Base-by-base conservation (phyloP, 2,329 filamentous ascomycete species). In the Cordyceps tenuipes region DNA sequence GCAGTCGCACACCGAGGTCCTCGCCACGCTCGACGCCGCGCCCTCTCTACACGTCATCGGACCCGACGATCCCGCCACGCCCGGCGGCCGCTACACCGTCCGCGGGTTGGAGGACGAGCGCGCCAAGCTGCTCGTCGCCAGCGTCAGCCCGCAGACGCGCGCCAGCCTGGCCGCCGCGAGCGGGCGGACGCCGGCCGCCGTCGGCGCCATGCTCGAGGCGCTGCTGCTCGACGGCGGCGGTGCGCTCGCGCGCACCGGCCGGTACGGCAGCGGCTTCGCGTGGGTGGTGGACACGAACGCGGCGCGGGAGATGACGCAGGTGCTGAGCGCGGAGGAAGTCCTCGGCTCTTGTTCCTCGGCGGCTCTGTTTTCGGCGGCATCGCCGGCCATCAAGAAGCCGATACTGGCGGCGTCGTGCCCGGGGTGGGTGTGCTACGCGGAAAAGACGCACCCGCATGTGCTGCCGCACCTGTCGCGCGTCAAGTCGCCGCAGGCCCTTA, bases 391-490 rank as follows among this genome's bases (percentile, higher is more conserved):
- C 7, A 77, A 77, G 34, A 77, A 77, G 58, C 89, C 90, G 0
- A 85, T 93, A 34, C 80, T 99, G 48, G 91, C 92, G 9, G 92
- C 92, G 3, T 91, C 91, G 21, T 99, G 94, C 72, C 94, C 94
- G 0, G 8, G 15, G 3, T 99, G 95, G 92, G 93, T 99, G 60
- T 99, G 94, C 75, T 99, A 99, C 69, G 93, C 93, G 29, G 94
- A 99, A 73, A 97, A 99, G 76, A 97, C 93, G 59, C 94, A 99
- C 69, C 91, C 94, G 1, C 88, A 97, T 69, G 86, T 97, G 59
- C 81, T 99, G 54, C 91, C 91, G 31, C 91, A 99, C 72, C 80
- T 99, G 58, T 97, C 92, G 61, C 85, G 85, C 54, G 81, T 97
- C 64, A 99, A 97, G 72, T 97, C 92, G 5, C 93, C 94, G 15